These are phyloP conservation scores for Schwanniomyces pseudopolymorphus DNA, from an alignment of 805 yeast species.

Conservation along the genomic window DNA sequence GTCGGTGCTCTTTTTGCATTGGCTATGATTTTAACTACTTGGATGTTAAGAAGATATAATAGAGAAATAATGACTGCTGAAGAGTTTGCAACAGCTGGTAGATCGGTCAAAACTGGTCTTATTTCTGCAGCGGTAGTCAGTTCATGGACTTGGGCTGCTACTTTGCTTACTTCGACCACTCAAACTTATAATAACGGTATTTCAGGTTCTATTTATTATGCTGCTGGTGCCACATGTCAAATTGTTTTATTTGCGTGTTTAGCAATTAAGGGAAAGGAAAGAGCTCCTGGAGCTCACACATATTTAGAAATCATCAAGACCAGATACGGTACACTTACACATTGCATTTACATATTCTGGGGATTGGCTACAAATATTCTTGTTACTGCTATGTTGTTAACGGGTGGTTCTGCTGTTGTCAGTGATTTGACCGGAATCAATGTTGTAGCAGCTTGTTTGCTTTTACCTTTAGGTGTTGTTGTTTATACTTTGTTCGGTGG, in stretches of 20 bases:
- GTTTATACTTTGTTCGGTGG: constrained; percentile 45
- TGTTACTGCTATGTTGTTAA: constrained; percentile 88
- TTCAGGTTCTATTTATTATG: constrained; percentile 79
- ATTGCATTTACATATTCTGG: constrained; percentile 67
- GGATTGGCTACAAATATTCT: constrained; percentile 85
- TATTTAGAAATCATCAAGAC: constrained; percentile 80
- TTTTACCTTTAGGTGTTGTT: constrained; percentile 77
- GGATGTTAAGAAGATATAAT: constrained; percentile 71
- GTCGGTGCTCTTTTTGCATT: constrained; percentile 76
- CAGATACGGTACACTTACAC: constrained; percentile 79
- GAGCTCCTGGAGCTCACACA: constrained; percentile 91
- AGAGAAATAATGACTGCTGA: constrained; percentile 88
- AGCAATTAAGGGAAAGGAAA: constrained; percentile 84
- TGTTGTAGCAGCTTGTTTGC: constrained; percentile 76
- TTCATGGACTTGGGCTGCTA: constrained; percentile 77
- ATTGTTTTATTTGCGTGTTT: constrained; percentile 81
- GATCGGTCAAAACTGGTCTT: constrained; percentile 81
- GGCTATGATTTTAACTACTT: constrained; percentile 79
- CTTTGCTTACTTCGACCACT: constrained; percentile 50
- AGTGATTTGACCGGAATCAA: constrained; percentile 76
- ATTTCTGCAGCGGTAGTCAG: constrained; percentile 90
- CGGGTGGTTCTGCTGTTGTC: constrained; percentile 88
- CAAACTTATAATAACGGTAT: constrained; percentile 78
- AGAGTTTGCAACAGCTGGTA: constrained; percentile 91
- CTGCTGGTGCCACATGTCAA: constrained; percentile 90